phyloP scores from a whole-genome alignment of 495 filamentous ascomycete genomes.

The Parmelia sp. region DNA sequence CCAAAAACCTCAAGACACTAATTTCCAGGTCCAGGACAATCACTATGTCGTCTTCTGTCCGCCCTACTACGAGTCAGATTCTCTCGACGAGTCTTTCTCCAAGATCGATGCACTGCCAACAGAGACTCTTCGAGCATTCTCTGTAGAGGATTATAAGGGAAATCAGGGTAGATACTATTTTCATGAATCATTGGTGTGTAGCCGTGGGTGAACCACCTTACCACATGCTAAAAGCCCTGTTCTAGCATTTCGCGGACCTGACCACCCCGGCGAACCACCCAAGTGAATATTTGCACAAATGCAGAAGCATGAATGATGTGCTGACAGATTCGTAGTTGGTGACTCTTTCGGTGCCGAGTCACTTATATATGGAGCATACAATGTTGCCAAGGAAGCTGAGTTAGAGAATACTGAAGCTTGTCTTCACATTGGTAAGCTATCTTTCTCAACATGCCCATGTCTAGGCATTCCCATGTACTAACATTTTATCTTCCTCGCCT shows the following conservation, averaged over 20 bases:
- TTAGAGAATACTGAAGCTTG: background rate
- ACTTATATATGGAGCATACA: background rate
- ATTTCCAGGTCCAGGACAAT: background rate
- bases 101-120: background rate
- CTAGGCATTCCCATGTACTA: background rate
- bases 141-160: background rate
- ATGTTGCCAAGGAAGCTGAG: background rate
- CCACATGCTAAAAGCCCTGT: background rate
- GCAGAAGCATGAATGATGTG: background rate
- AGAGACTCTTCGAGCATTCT: background rate
- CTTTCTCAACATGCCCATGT: background rate
- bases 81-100: background rate
- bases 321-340: background rate
- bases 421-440: background rate
- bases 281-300: background rate
- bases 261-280: background rate
- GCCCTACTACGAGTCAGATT: background rate
- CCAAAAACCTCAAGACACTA: background rate
- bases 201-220: too few relatives aligned
- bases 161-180: background rate
- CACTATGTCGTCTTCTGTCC: constrained; percentile 5
- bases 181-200: constrained; percentile 2
- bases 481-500: background rate
- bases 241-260: constrained; percentile 4
- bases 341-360: background rate